These are phyloP conservation scores for Hirschioporus abietinus DNA, from an alignment of 768 basidiomycete genomes.

Conservation along the genomic window DNA sequence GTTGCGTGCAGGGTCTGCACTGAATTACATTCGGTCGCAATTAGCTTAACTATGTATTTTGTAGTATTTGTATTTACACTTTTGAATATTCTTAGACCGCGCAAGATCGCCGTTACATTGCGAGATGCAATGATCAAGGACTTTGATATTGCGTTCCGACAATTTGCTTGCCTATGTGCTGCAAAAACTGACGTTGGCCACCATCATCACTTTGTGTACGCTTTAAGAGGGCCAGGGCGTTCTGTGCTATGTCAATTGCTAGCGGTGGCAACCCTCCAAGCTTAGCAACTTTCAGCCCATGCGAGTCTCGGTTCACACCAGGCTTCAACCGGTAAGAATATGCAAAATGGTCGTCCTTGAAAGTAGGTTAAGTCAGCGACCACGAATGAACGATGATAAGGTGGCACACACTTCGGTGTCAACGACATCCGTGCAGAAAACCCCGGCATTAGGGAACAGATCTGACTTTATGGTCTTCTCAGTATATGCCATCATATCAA, in stretches of 20 bases:
- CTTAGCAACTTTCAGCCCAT: slow-evolving; percentile 85
- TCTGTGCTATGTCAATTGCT: slow-evolving; percentile 55
- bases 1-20: slow-evolving; percentile 81
- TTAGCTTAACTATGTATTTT: slow-evolving; percentile 22
- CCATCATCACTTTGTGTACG: slow-evolving; percentile 11
- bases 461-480: slow-evolving; percentile 37
- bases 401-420: slow-evolving; percentile 57
- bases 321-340: slow-evolving; percentile 79
- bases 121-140: background rate
- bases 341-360: slow-evolving; percentile 69
- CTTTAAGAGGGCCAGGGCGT: slow-evolving; percentile 38
- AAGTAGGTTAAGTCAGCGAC: slow-evolving; percentile 1
- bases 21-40: slow-evolving; percentile 80
- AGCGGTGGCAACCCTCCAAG: slow-evolving; percentile 75
- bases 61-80: background rate
- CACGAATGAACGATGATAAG: background rate
- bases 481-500: slow-evolving; percentile 71
- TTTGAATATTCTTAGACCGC: background rate
- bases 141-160: background rate
- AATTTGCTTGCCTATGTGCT: background rate
- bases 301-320: slow-evolving; percentile 87
- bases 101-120: background rate
- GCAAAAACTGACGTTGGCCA: slow-evolving; percentile 10
- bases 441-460: slow-evolving; percentile 59
- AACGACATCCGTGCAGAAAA: slow-evolving; percentile 87